Conservation (phyloP, 768 basidiomycete species). For the Strobilomyces dryophilus region DNA sequence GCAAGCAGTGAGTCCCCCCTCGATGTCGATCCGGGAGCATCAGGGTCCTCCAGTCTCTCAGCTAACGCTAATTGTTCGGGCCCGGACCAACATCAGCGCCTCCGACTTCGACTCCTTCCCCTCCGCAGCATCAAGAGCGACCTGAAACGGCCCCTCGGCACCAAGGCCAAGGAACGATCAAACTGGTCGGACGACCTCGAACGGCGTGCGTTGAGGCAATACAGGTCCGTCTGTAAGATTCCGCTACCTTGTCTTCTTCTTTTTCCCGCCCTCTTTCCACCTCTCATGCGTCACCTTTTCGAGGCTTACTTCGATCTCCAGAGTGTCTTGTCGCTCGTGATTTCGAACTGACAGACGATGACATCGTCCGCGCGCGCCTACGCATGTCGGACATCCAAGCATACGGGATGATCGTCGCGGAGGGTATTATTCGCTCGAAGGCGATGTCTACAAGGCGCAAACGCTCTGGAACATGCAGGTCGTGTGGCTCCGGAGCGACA, state of each 20-base stretch:
- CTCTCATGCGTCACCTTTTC: conserved; percentile 1
- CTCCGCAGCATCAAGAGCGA: conserved; percentile 59
- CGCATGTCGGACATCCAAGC: conserved; percentile 73
- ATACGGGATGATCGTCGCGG: conserved; percentile 43
- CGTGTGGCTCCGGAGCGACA: no score
- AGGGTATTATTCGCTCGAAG: no score
- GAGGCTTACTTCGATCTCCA: conserved; percentile 21
- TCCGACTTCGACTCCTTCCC: conserved; percentile 60
- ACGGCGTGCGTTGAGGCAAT: conserved; percentile 42
- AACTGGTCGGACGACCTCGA: conserved; percentile 54
- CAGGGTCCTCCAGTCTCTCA: neutral
- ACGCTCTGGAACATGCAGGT: no score
- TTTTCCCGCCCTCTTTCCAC: neutral
- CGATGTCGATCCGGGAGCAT: neutral
- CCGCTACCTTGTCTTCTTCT: conserved; percentile 62
- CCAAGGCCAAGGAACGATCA: conserved; percentile 34
- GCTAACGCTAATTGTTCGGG: neutral
- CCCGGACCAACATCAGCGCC: conserved; percentile 47
- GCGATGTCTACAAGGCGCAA: no score
- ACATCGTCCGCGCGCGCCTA: conserved; percentile 67
- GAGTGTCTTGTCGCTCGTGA: conserved; percentile 57
- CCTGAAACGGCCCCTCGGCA: conserved; percentile 57
- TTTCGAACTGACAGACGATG: conserved; percentile 67
- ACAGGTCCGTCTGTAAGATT: conserved; percentile 54
- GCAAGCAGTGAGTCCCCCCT: conserved; percentile 47